phyloP scores from a whole-genome alignment of 2,329 filamentous ascomycete species.

The Orbilia brochopaga region DNA sequence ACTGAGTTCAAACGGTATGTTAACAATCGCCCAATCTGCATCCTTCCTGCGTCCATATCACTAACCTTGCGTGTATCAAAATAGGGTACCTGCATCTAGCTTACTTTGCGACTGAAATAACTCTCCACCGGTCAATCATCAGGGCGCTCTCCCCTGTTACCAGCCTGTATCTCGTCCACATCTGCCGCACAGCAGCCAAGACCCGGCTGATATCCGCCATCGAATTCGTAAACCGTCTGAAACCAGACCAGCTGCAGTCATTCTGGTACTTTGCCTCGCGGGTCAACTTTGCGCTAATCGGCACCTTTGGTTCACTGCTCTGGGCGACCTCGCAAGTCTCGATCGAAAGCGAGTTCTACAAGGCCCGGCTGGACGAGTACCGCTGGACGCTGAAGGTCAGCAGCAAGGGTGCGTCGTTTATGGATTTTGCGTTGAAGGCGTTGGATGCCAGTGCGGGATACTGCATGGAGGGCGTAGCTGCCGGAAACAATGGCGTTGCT shows the following conservation, averaged over 20 bases:
- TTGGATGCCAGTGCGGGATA: conserved; percentile 62
- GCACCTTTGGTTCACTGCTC: conserved; percentile 87
- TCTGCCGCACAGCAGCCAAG: conserved; percentile 91
- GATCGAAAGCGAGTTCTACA: conserved; percentile 91
- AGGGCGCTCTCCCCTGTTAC: conserved; percentile 69
- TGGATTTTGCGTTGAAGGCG: conserved; percentile 75
- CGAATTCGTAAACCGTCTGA: conserved; percentile 94
- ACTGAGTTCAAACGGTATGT: conserved; percentile 63
- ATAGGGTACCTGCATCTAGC: conserved; percentile 80
- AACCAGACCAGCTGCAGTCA: conserved; percentile 80
- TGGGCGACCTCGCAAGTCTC: conserved; percentile 82
- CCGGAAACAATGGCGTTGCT: conserved; percentile 10
- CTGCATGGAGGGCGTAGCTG: conserved; percentile 46
- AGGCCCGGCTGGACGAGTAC: conserved; percentile 82
- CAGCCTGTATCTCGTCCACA: conserved; percentile 77
- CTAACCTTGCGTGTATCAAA: conserved; percentile 15
- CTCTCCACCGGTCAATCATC: conserved; percentile 87
- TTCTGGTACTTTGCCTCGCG: conserved; percentile 93
- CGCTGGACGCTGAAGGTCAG: conserved; percentile 91
- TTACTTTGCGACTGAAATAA: conserved; percentile 94
- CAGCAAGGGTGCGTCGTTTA: conserved; percentile 62
- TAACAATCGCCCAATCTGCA: conserved; percentile 46
- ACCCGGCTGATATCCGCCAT: conserved; percentile 92
- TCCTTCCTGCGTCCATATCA: not conserved
- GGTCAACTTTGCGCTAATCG: conserved; percentile 91